phyloP scores from a whole-genome alignment of 2,329 filamentous ascomycete genomes.

The Colletotrichum ledebouriae region DNA sequence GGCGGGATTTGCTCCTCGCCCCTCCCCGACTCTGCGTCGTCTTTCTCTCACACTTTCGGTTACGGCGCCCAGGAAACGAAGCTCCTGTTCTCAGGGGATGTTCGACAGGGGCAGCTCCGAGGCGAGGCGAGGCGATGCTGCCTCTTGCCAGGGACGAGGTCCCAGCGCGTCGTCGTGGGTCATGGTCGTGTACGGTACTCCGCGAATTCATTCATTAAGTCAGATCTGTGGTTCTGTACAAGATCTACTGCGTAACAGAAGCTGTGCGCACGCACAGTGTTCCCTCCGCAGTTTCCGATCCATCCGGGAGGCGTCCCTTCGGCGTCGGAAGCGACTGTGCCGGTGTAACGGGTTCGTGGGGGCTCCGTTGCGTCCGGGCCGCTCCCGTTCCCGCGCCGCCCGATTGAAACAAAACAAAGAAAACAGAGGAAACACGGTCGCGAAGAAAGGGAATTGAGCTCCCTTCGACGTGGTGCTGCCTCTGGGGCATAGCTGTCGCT shows the following conservation, averaged over 20 bases:
- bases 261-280: constrained; percentile 16
- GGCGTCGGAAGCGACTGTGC: neutral
- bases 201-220: neutral
- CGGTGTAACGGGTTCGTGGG: neutral
- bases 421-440: no score
- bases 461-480: no score
- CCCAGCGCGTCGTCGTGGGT: constrained; percentile 4
- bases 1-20: constrained; percentile 9
- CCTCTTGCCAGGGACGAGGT: neutral
- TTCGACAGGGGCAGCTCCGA: constrained; percentile 16
- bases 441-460: no score
- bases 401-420: no score
- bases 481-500: no score
- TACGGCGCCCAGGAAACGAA: constrained; percentile 20
- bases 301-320: neutral
- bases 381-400: neutral
- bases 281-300: neutral
- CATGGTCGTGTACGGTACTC: neutral
- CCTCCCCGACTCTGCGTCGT: neutral
- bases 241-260: neutral
- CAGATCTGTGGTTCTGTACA: neutral
- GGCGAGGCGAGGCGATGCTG: neutral
- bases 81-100: constrained; percentile 12
- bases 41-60: constrained; percentile 20
- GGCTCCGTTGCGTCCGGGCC: neutral